phyloP scores from a whole-genome alignment of 441 rosid species.

The Syzygium syzygioides region DNA sequence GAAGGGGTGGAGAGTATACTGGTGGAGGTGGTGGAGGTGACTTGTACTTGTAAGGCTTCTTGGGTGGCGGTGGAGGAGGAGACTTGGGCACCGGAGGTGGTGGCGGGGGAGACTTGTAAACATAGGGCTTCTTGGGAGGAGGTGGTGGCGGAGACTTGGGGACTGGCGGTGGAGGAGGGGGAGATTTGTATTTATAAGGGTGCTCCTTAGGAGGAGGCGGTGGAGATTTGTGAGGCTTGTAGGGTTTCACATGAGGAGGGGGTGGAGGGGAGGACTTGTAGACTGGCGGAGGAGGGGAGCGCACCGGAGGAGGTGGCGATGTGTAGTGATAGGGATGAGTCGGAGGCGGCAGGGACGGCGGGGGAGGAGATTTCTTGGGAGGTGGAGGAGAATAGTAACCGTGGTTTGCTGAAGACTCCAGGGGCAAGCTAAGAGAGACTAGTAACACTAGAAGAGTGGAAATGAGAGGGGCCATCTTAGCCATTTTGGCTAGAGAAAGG shows the following conservation, averaged over 20 bases:
- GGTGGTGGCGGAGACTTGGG: no score
- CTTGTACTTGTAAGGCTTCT: slow-evolving; percentile 8
- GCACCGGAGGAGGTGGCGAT: neutral
- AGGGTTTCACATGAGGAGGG: no score
- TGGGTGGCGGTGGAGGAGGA: slow-evolving; percentile 12
- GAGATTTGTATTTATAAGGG: no score
- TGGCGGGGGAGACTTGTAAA: neutral
- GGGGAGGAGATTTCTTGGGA: slow-evolving; percentile 1
- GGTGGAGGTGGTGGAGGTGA: neutral
- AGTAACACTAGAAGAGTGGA: slow-evolving; percentile 7
- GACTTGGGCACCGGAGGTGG: slow-evolving; percentile 14
- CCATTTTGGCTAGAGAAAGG: slow-evolving; percentile 3
- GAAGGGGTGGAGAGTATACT: neutral
- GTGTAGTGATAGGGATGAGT: neutral
- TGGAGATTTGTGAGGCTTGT: no score
- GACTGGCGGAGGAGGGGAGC: neutral
- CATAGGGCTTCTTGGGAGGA: no score
- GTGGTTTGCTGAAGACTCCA: neutral
- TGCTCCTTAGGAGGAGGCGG: no score
- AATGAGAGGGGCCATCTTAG: slow-evolving; percentile 12
- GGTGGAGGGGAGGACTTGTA: neutral
- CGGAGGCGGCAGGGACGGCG: neutral
- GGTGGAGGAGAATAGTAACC: neutral
- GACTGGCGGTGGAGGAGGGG: no score
- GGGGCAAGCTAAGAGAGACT: slow-evolving; percentile 12